Base-by-base conservation (phyloP, 106 monocot species). In the Dioscorea zingiberensis region DNA sequence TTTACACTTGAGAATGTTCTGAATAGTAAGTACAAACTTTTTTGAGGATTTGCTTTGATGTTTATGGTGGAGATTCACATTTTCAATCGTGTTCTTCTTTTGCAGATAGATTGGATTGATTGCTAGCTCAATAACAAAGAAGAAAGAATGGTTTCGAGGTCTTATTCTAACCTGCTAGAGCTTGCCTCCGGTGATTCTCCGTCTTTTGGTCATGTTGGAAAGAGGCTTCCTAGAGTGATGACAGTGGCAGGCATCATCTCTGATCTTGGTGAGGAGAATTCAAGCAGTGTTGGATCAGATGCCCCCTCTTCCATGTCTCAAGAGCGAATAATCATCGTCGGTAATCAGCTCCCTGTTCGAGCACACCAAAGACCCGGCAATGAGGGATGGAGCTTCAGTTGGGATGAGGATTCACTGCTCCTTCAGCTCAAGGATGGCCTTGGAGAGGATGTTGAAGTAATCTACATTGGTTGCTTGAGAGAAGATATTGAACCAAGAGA, bases 391-490 rank as follows among this genome's bases (percentile, higher is more conserved):
- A 48, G 70, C 70, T 83, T 83, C 60, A 77, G 66, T 62, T 83
- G 82, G 82, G 82, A 83, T 47, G 82, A 78, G 55, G 77, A 83
- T 54, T 83, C 82, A 17, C 64, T 83, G 25, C 70, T 83, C 8
- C 60, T 83, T 19, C 82, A 83, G 24, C 77, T 77, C 46, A 83
- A 83, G 58, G 82, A 77, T 53, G 82, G 82, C 13, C 61, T 83
- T 8, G 77, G 77, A 22, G 82, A 83, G 4, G 77, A 83, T 48
- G 24, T 12, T 7, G 82, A 82, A 27, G 82, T 77, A 5, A 45
- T 82, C 29, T 77, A 82, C 32, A 63, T 82, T 25, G 82, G 82
- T 56, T 77, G 77, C 77, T 44, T 82, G 47, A 73, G 48, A 73
- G 77, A 77, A 25, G 77, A 82, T 45, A 77, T 82, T 7, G 82